These are phyloP conservation scores for Poa annua DNA, from an alignment of 176 grass and related monocot genomes.

Conservation along the genomic window DNA sequence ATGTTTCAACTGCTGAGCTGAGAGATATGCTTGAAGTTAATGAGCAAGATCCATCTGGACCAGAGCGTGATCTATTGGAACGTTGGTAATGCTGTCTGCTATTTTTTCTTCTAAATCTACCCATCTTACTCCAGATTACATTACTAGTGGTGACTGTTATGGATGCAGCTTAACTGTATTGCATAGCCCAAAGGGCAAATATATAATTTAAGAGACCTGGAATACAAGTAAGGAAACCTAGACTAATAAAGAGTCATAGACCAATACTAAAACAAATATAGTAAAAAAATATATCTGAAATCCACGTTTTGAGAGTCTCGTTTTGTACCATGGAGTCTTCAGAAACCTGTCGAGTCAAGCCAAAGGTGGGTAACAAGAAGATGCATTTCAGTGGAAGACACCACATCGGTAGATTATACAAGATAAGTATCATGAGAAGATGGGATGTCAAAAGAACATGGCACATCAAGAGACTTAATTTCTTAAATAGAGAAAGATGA, in stretches of 20 bases:
- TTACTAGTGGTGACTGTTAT: background rate
- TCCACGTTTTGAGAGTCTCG: no score
- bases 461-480: background rate
- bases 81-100: constrained; percentile 65
- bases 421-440: background rate
- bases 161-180: no score
- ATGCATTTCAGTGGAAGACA: background rate
- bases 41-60: constrained; percentile 79
- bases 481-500: no score
- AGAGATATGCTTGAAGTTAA: constrained; percentile 89
- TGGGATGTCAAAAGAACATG: background rate
- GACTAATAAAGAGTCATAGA: no score
- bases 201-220: no score
- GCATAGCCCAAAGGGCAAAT: no score
- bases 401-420: background rate
- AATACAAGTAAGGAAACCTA: no score
- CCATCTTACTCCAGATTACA: background rate
- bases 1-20: constrained; percentile 76
- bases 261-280: no score
- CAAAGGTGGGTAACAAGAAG: background rate
- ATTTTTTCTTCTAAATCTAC: constrained; percentile 31
- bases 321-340: no score
- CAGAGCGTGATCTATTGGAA: constrained; percentile 79
- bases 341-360: no score
- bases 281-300: no score